Conservation (phyloP, 129 eudicot genomes). For the Chrysanthemum makinoi region DNA sequence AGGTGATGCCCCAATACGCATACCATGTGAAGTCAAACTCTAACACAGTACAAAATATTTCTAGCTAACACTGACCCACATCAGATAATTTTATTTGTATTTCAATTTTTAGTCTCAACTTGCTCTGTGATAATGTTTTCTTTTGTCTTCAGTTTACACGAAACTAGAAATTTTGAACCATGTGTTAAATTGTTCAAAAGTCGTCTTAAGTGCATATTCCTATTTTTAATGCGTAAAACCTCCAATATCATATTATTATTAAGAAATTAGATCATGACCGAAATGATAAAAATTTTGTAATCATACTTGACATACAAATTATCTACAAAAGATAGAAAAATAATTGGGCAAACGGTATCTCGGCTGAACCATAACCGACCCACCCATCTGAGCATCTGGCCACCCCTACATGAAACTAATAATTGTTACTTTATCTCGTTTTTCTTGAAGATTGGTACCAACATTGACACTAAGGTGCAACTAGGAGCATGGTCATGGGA, state of each 20-base stretch:
- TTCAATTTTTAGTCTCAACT: neutral
- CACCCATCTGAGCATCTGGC: neutral
- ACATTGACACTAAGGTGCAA: slow-evolving; percentile 4
- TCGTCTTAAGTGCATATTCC: too few relatives aligned
- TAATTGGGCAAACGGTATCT: too few relatives aligned
- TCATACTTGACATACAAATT: too few relatives aligned
- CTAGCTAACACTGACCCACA: neutral
- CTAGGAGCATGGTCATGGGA: slow-evolving; percentile 20
- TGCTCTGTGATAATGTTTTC: neutral
- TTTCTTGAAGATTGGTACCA: neutral
- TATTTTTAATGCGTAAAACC: too few relatives aligned
- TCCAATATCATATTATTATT: too few relatives aligned
- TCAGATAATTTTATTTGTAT: neutral
- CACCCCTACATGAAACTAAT: neutral
- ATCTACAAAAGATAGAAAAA: too few relatives aligned
- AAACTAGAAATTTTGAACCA: too few relatives aligned
- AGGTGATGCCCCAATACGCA: neutral
- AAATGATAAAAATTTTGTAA: too few relatives aligned
- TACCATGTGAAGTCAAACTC: neutral
- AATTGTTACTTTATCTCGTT: neutral
- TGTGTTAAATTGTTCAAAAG: too few relatives aligned
- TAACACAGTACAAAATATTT: neutral
- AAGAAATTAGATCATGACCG: too few relatives aligned
- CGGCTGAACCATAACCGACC: too few relatives aligned
- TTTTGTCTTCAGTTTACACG: neutral